Evolutionary conservation across 805 yeast species (phyloP).

Genomic region (Saccharomycopsis sp.): DNA sequence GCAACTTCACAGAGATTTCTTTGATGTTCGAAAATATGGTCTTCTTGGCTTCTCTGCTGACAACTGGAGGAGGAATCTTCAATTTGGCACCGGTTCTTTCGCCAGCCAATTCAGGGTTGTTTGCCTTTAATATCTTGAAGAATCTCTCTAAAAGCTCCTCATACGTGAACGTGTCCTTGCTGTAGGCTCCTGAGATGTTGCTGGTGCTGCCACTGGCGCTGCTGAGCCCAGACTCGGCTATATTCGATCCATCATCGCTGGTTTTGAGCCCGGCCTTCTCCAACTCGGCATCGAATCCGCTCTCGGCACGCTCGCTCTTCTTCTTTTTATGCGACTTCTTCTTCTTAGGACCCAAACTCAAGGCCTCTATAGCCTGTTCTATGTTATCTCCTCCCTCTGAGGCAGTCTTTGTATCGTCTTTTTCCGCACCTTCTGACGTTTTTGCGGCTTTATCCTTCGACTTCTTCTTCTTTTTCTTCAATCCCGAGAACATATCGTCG

Average conservation of each 20-base stretch:
- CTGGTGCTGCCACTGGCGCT: conserved; percentile 17
- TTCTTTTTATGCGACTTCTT: conserved; percentile 65
- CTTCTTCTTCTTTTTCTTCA: conserved; percentile 84
- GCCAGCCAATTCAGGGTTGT: conserved; percentile 98
- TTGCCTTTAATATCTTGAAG: conserved; percentile 76
- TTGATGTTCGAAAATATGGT: conserved; percentile 94
- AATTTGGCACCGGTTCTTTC: conserved; percentile 88
- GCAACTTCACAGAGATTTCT: conserved; percentile 88
- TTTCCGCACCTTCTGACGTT: conserved; percentile 23
- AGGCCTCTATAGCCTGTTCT: conserved; percentile 23
- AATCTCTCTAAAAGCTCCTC: conserved; percentile 75
- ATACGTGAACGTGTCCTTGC: conserved; percentile 63
- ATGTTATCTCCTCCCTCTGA: conserved; percentile 31
- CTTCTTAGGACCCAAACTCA: conserved; percentile 27
- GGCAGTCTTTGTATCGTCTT: background rate
- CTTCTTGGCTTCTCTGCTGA: conserved; percentile 97
- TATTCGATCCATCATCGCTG: conserved; percentile 57
- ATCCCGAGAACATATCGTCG: conserved; percentile 70
- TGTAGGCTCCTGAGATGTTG: conserved; percentile 30
- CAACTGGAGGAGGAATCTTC: conserved; percentile 95
- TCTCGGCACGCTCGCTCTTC: conserved; percentile 53
- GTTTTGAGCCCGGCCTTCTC: conserved; percentile 90
- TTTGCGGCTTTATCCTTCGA: conserved; percentile 30
- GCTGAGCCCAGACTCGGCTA: conserved; percentile 23
- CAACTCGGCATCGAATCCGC: conserved; percentile 83